Evolutionary conservation across 2,329 filamentous ascomycete genomes (phyloP).

Genomic region (Penicillium oxalicum): DNA sequence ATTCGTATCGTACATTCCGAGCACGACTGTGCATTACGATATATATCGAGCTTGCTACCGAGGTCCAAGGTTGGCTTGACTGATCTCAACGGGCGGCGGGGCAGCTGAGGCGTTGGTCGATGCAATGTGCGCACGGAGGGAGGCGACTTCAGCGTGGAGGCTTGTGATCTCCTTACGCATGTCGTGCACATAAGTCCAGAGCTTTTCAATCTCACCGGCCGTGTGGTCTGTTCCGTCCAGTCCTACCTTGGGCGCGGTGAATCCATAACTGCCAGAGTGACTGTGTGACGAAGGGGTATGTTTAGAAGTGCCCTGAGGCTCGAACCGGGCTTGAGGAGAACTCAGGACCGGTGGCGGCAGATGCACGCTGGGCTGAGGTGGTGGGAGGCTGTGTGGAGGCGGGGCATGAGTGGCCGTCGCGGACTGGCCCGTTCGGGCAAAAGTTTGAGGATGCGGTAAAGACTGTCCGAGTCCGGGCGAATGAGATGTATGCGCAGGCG

Average conservation of each 20-base stretch:
- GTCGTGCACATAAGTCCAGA: constrained; percentile 41
- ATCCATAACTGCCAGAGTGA: constrained; percentile 31
- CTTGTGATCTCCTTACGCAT: constrained; percentile 39
- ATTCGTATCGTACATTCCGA: constrained; percentile 19
- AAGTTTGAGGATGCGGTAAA: constrained; percentile 35
- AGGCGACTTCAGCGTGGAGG: constrained; percentile 39
- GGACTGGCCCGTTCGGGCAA: constrained; percentile 19
- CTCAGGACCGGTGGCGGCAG: constrained; percentile 40
- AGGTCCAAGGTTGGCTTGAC: constrained; percentile 12
- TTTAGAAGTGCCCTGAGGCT: constrained; percentile 35
- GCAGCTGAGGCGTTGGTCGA: constrained; percentile 21
- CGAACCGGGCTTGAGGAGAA: constrained; percentile 40
- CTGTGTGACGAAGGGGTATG: constrained; percentile 31
- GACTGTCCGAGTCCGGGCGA: constrained; percentile 41
- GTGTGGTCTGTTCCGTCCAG: constrained; percentile 21
- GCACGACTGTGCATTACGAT: not conserved
- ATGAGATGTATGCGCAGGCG: constrained; percentile 36
- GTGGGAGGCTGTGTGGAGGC: constrained; percentile 30
- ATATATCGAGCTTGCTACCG: constrained; percentile 5
- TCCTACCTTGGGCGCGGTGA: constrained; percentile 23
- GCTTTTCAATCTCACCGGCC: constrained; percentile 28
- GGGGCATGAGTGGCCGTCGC: constrained; percentile 22
- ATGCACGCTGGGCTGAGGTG: constrained; percentile 36
- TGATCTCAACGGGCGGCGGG: constrained; percentile 14
- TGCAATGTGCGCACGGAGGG: constrained; percentile 38